Percentiles rank a stretch among this genome's conserved stretches.
Conservation (phyloP, 139 green algal species). For the Choricystis sp. region DNA sequence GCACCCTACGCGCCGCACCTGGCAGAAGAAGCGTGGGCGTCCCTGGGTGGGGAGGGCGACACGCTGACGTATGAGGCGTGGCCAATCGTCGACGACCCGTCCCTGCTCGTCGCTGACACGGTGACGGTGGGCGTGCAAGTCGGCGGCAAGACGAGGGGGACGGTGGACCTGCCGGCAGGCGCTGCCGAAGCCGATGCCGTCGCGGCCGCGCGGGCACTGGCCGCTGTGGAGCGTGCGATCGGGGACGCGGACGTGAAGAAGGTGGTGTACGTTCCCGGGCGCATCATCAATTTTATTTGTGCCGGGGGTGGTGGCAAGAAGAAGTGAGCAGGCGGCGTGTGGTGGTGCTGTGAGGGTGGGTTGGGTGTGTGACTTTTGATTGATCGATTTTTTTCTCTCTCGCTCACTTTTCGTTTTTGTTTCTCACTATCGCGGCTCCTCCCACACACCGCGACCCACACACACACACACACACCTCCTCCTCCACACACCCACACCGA, state of each 20-base stretch:
- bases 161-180: constrained; percentile 48
- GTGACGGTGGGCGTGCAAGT: constrained; percentile 73
- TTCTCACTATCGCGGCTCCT: no score
- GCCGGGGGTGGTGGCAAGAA: constrained; percentile 6
- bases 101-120: constrained; percentile 60
- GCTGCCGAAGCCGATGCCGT: constrained; percentile 51
- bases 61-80: constrained; percentile 68
- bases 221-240: constrained; percentile 39
- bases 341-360: no score
- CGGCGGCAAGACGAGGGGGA: constrained; percentile 84
- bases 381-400: no score
- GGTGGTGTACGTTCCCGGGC: constrained; percentile 77
- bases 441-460: no score
- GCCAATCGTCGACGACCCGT: constrained; percentile 44
- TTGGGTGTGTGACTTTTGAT: no score
- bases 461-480: no score
- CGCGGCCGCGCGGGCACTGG: constrained; percentile 25
- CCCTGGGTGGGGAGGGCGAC: constrained; percentile 18
- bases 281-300: constrained; percentile 89
- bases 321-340: neutral
- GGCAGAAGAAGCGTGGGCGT: constrained; percentile 74
- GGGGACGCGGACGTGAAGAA: constrained; percentile 79
- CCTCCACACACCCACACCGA: no score
- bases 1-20: constrained; percentile 90
- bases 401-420: no score